Conservation (phyloP, 495 filamentous ascomycete species). For the Penicillium ochrochloron region DNA sequence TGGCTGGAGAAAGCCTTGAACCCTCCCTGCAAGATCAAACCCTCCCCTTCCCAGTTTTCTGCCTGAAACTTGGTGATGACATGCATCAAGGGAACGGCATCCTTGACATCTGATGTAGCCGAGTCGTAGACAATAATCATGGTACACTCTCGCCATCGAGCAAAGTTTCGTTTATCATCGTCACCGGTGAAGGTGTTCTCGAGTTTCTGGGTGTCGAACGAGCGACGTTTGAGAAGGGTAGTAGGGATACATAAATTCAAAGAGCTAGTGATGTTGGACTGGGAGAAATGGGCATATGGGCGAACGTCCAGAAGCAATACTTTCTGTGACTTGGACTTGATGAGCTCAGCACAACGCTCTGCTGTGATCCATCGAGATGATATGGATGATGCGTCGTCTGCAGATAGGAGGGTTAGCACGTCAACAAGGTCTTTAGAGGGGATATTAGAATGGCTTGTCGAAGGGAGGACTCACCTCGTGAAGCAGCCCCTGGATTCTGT, state of each 20-base stretch:
- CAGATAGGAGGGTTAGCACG: conserved; percentile 5
- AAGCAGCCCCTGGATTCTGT: conserved; percentile 5
- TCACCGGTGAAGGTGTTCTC: conserved; percentile 84
- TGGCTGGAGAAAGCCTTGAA: conserved; percentile 53
- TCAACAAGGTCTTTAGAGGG: background rate
- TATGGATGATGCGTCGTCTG: conserved; percentile 10
- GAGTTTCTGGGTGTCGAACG: conserved; percentile 89
- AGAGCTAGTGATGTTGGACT: conserved; percentile 74
- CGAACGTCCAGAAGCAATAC: conserved; percentile 85
- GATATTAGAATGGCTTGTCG: background rate
- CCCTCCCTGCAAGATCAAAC: conserved; percentile 70
- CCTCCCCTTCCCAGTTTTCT: conserved; percentile 79
- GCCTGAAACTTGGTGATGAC: conserved; percentile 89
- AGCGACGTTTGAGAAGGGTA: conserved; percentile 86
- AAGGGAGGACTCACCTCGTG: conserved; percentile 17
- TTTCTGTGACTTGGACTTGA: conserved; percentile 60
- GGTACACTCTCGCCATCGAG: conserved; percentile 71
- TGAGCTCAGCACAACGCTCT: conserved; percentile 65
- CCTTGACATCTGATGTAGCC: conserved; percentile 73
- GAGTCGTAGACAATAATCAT: conserved; percentile 89
- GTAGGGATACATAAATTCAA: conserved; percentile 96
- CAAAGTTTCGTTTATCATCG: conserved; percentile 73
- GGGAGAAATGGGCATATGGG: conserved; percentile 79
- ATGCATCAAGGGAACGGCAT: conserved; percentile 76
- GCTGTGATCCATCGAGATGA: conserved; percentile 59